Evolutionary conservation across 139 green algal genomes (phyloP).

Genomic region (Nannochloris sp.): DNA sequence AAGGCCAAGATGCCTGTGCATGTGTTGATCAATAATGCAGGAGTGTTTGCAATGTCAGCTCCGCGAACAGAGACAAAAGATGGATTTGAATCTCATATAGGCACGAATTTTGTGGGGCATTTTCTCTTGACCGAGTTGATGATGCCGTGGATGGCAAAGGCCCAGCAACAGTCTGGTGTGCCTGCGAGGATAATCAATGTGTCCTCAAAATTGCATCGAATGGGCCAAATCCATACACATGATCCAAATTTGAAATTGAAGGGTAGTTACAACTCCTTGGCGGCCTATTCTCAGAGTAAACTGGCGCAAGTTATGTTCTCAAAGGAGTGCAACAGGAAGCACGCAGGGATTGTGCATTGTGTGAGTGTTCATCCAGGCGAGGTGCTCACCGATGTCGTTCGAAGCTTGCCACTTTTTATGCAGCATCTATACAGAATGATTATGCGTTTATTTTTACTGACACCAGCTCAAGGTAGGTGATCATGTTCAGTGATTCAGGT

Average conservation of each 20-base stretch:
- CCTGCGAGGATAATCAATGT: conserved; percentile 54
- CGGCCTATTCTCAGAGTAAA: conserved; percentile 70
- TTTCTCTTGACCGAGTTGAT: conserved; percentile 70
- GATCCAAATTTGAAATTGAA: conserved; percentile 16
- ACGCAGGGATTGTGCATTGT: conserved; percentile 9
- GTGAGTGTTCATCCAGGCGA: conserved; percentile 70
- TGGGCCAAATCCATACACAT: conserved; percentile 18
- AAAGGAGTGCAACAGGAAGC: conserved; percentile 30
- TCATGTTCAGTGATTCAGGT: conserved; percentile 1
- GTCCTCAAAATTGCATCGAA: conserved; percentile 41
- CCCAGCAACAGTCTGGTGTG: background rate
- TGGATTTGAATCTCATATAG: conserved; percentile 72
- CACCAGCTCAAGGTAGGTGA: conserved; percentile 42
- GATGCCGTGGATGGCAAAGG: conserved; percentile 41
- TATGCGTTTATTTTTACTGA: conserved; percentile 57
- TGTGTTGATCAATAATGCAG: conserved; percentile 83
- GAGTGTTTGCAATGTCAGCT: conserved; percentile 54
- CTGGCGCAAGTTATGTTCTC: conserved; percentile 53
- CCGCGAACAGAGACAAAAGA: conserved; percentile 40
- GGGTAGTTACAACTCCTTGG: conserved; percentile 32
- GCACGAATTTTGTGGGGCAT: conserved; percentile 70
- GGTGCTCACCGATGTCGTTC: conserved; percentile 69
- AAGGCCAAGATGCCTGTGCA: conserved; percentile 48
- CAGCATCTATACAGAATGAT: conserved; percentile 45
- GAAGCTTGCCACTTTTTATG: conserved; percentile 49